phyloP scores from a whole-genome alignment of 148 eudicot genomes.

The Silene latifolia region DNA sequence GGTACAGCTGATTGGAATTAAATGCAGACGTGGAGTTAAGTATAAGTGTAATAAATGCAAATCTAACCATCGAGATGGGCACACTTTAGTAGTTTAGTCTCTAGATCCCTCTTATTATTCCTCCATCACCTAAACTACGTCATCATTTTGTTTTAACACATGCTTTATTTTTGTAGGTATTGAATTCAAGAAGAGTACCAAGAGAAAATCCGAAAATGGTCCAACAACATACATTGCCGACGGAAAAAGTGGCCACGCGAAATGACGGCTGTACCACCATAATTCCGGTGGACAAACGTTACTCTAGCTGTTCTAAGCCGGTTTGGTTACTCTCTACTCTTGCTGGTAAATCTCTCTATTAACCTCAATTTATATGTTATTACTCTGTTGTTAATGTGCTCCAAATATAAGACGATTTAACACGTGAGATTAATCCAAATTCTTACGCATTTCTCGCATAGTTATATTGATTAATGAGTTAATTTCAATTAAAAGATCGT shows the following conservation, averaged over 20 bases:
- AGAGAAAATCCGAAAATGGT: neutral
- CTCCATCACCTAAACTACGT: neutral
- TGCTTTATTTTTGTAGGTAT: neutral
- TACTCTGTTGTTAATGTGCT: no score
- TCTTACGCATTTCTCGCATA: no score
- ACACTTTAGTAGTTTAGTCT: no score
- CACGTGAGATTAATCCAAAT: no score
- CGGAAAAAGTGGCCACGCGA: neutral
- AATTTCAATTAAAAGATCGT: no score
- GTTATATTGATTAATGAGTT: no score
- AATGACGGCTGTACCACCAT: neutral
- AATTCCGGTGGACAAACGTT: neutral
- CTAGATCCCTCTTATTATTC: neutral
- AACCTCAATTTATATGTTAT: no score
- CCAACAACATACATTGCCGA: neutral
- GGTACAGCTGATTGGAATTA: no score
- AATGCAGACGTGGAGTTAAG: no score
- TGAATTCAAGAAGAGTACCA: neutral
- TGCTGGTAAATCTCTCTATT: neutral
- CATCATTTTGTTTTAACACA: neutral
- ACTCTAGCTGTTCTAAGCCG: conserved; percentile 3
- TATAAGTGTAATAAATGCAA: neutral
- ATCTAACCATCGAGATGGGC: no score
- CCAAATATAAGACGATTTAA: no score
- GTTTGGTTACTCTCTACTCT: conserved; percentile 24